Base-by-base conservation (phyloP, 2,329 filamentous ascomycete species). In the Cladorrhinum sp. region DNA sequence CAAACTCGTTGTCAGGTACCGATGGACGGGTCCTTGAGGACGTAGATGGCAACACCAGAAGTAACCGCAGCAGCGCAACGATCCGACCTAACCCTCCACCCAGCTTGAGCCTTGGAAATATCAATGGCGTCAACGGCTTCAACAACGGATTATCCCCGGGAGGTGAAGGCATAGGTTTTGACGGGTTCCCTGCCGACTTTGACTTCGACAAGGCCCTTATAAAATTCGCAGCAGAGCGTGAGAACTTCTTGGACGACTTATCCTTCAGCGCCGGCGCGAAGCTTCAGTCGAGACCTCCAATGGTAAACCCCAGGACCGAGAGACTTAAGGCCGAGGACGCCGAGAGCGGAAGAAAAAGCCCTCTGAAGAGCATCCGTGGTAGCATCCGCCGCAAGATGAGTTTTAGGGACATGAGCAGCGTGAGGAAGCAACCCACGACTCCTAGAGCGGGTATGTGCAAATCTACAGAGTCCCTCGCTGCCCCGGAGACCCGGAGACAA, bases 201-300 rank as follows among this genome's bases (percentile, higher is more conserved):
- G 95, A 98, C 74, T 99, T 99, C 70, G 95, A 98, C 73, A 88
- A 90, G 71, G 94, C 95, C 24, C 81, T 99, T 67, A 79, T 92
- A 70, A 98, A 97, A 77, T 99, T 99, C 74, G 92, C 95, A 51
- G 89, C 88, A n/a, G 94, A 98, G 78, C 84, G 95, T 66, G 95
- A 99, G 70, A 89, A 88, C 62, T 99, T 99, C 70, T 80, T 98
- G 57, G 91, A 96, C 65, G 95, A 99, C 73, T 83, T 98, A 58
- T 92, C 88, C 67, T 92, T 98, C 73, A 91, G 85, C 66, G 92
- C 93, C 21, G 92, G 93, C 49, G 90, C 90, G 46, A 90, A 91
- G 65, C 82, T 90, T 23, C 85, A 90, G 67, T 78, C 84, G 60
- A 80, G 87, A 60, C 86, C 88, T 23, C 86, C 86, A 9, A 91